Evolutionary conservation across 208 protist species (phyloP).

Genomic region (Trypanosoma lewisi): DNA sequence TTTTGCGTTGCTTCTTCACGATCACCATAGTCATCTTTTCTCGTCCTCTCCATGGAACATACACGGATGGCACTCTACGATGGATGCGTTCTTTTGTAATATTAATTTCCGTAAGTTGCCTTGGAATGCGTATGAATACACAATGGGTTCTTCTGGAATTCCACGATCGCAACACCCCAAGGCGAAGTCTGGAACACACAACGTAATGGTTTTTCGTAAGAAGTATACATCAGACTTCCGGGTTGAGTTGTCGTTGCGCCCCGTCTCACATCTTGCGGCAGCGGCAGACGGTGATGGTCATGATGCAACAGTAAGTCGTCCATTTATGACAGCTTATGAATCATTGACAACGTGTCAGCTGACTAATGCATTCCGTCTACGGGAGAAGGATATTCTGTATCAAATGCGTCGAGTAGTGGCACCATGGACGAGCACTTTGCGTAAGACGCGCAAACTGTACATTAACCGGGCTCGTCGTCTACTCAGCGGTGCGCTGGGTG

Average conservation of each 20-base stretch:
- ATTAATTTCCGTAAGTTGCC: slow-evolving; percentile 58
- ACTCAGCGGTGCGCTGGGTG: slow-evolving; percentile 62
- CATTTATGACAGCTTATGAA: slow-evolving; percentile 38
- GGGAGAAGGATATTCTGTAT: slow-evolving; percentile 56
- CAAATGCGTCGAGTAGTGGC: slow-evolving; percentile 56
- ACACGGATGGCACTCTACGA: slow-evolving; percentile 33
- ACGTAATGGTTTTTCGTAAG: slow-evolving; percentile 75
- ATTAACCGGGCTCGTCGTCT: slow-evolving; percentile 37
- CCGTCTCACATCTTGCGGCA: slow-evolving; percentile 22
- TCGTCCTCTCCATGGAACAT: slow-evolving; percentile 62
- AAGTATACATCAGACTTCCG: slow-evolving; percentile 67
- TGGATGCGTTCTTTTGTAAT: slow-evolving; percentile 32
- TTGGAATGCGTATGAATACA: slow-evolving; percentile 42
- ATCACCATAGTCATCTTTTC: slow-evolving; percentile 63
- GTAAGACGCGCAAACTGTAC: slow-evolving; percentile 44
- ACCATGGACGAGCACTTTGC: slow-evolving; percentile 35
- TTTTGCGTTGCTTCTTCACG: slow-evolving; percentile 56
- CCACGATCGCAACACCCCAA: slow-evolving; percentile 28
- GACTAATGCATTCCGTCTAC: slow-evolving; percentile 68
- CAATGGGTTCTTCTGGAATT: slow-evolving; percentile 19
- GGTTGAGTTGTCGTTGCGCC: slow-evolving; percentile 70
- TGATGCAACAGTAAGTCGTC: slow-evolving; percentile 14
- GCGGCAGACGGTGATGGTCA: too few species aligned
- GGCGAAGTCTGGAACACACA: slow-evolving; percentile 26
- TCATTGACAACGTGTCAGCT: slow-evolving; percentile 71